These are phyloP conservation scores for Pisolithus thermaeus DNA, from an alignment of 1,284 basidiomycete genomes.

Conservation along the genomic window DNA sequence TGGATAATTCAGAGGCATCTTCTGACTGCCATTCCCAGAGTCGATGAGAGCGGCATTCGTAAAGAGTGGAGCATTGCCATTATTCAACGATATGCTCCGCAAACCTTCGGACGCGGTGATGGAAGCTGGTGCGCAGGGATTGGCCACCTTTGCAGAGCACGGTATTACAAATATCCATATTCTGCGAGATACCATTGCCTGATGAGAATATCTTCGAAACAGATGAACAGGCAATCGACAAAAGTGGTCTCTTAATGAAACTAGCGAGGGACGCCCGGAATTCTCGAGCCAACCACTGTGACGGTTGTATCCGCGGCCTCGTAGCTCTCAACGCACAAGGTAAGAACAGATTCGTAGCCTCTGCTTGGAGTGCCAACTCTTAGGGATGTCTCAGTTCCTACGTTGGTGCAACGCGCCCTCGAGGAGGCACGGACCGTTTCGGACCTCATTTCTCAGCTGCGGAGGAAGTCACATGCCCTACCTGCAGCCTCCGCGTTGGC, in stretches of 20 bases:
- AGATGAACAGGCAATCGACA: slow-evolving; percentile 9
- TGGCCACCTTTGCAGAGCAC: slow-evolving; percentile 16
- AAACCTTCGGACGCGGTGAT: slow-evolving; percentile 9
- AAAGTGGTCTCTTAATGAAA: slow-evolving; percentile 8
- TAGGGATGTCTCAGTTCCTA: slow-evolving; percentile 1
- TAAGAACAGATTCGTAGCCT: not conserved
- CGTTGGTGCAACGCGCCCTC: slow-evolving; percentile 14
- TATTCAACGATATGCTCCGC: slow-evolving; percentile 19
- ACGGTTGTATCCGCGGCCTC: slow-evolving; percentile 18
- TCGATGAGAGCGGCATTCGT: slow-evolving; percentile 19
- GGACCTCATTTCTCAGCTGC: slow-evolving; percentile 15
- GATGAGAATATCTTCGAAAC: not conserved
- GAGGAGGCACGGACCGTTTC: slow-evolving; percentile 10
- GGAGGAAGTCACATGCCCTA: slow-evolving; percentile 13
- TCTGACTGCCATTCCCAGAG: slow-evolving; percentile 6
- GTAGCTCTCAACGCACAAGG: slow-evolving; percentile 13
- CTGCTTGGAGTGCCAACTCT: not conserved
- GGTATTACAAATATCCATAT: slow-evolving; percentile 8
- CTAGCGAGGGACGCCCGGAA: slow-evolving; percentile 15
- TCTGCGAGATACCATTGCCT: not conserved
- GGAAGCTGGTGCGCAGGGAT: slow-evolving; percentile 7
- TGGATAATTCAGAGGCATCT: not conserved
- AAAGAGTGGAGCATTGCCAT: slow-evolving; percentile 9
- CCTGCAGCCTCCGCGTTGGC: slow-evolving; percentile 18
- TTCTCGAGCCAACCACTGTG: slow-evolving; percentile 4